Evolutionary conservation across 2,329 filamentous ascomycete genomes (phyloP), one percentile per base, ranked within the genome.

Genomic region (Colletotrichum spaethianum): DNA sequence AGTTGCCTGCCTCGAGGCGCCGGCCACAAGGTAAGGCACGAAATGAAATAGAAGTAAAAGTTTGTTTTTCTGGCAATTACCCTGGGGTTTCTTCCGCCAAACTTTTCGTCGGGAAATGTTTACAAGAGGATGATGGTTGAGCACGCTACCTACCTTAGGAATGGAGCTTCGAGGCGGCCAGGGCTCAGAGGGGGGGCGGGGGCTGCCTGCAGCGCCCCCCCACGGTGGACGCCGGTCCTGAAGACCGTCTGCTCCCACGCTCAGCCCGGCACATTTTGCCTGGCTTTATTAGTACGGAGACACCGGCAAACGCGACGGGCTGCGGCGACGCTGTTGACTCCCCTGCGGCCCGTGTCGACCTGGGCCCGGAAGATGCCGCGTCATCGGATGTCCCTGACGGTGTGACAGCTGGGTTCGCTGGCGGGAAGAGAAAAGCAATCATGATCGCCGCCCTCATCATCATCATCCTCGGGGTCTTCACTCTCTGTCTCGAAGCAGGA

Each of bases 321-420:
- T 36, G 33, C 6, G 11, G 33, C 33, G 11, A 9, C 33, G 52
- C n/a, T 55, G 52, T 28, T 33, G 57, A 60, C 57, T 44, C 26
- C 42, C 33, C 40, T 31, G 26, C 40, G 26, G 57, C 57, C 57
- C 40, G 38, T 23, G 38, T 60, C 20, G 11, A 46, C 26, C 1
- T 46, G 18, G 18, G 20, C 20, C 31, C 57, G 57, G 57, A 60
- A 60, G 57, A 44, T 60, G 12, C 57, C 40, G 50, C 50, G 33
- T 14, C 6, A 4, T 31, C 26, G 40, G 57, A 6, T 16, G 38
- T 31, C 26, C 18, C 40, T 31, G 23, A 57, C 16, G 23, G 20
- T 4, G 28, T 26, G 48, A 7, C 36, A 40, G 23, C 1, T 28
- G 16, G 33, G 31, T 5, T 12, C 7, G 28, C 36, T 18, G 12